Evolutionary conservation across 768 basidiomycete genomes (phyloP).

Genomic region (Sporobolomyces pararoseus): DNA sequence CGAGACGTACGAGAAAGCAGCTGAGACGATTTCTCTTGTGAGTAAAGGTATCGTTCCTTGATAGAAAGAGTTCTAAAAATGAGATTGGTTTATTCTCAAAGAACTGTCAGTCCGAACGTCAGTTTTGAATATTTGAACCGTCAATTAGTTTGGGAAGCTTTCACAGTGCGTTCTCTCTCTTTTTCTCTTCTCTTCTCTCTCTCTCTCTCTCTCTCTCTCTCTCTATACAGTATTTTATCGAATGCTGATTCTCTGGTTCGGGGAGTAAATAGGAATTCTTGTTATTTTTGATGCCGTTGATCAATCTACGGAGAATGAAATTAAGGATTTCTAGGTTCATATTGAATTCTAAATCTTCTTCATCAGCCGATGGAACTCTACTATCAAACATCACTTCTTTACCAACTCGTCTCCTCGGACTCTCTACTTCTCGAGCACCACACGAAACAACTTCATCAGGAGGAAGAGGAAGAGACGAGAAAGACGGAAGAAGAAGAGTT

Average conservation of each 20-base stretch:
- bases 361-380: conserved; percentile 36
- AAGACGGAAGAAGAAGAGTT: neutral
- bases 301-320: conserved; percentile 71
- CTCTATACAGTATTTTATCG: neutral
- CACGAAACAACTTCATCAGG: conserved; percentile 7
- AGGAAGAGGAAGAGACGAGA: conserved; percentile 51
- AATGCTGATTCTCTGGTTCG: neutral
- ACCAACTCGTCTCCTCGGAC: conserved; percentile 36
- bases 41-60: conserved; percentile 72
- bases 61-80: conserved; percentile 73
- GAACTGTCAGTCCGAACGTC: conserved; percentile 71
- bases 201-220: neutral
- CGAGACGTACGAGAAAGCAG: no score
- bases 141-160: conserved; percentile 98
- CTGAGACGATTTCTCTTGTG: neutral
- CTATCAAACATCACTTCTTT: conserved; percentile 47
- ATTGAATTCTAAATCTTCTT: conserved; percentile 55
- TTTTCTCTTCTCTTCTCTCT: neutral
- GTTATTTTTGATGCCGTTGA: conserved; percentile 80
- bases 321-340: conserved; percentile 60
- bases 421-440: conserved; percentile 1
- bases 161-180: conserved; percentile 65
- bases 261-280: conserved; percentile 99
- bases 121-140: conserved; percentile 99
- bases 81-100: conserved; percentile 66